Base-by-base conservation (phyloP, 768 basidiomycete genomes). In the Suillus placidus region DNA sequence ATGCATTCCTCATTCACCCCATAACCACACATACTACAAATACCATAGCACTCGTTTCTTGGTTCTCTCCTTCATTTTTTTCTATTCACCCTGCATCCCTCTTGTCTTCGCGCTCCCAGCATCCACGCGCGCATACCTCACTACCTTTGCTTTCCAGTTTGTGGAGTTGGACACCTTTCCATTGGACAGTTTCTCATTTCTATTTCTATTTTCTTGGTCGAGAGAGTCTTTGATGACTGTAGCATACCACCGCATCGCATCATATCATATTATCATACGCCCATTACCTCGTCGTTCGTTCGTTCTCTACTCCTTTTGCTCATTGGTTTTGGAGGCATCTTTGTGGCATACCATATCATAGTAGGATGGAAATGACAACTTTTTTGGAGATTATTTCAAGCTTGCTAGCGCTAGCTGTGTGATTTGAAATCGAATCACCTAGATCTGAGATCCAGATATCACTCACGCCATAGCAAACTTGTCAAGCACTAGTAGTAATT, bases 121-220 rank as follows among this genome's bases (percentile, higher is more conserved):
- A 58, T 58, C 10, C 38, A 8, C 12, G 37, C 37, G 23, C 13
- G 37, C 37, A 26, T 10, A 20, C 56, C 6, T 57, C 14, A 14
- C 26, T 26, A 58, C 30, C 57, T n/a, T 37, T 56, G n/a, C 55
- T 56, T 63, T 64, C 37, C 18, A 49, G 58, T 52, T 67, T 47
- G 56, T 71, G 70, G 72, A 74, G 72, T 67, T 68, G 72, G 67
- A 62, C 58, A 65, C 67, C 66, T 66, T 51, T 16, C 30, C 54
- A 55, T 61, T 55, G 49, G 14, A 55, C 64, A 60, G 40, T 49
- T 38, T 40, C 62, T 61, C 56, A 51, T 40, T 26, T 32, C 51
- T 37, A 37, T 37, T 20, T 30, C 42, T 37, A 42, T 45, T 23
- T 56, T 6, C 37, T 9, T 30, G 38, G 26, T 42, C 38, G 6